Conservation (phyloP, 2,329 filamentous ascomycete species). For the Thelonectria olida region DNA sequence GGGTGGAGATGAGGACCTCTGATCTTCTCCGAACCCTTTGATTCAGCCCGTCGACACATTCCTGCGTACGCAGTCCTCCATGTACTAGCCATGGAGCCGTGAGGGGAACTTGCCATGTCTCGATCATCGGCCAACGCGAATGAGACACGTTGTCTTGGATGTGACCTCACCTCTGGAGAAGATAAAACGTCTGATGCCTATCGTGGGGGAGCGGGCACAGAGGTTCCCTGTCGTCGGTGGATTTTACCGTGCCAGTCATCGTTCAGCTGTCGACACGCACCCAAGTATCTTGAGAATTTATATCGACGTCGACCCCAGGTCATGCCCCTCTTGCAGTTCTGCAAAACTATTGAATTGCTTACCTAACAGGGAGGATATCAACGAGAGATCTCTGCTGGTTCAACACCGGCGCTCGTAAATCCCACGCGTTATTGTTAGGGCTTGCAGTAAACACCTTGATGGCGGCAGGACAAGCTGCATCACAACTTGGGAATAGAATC, state of each 20-base stretch:
- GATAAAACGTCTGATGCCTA: background rate
- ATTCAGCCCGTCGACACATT: background rate
- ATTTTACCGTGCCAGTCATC: background rate
- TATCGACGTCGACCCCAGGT: background rate
- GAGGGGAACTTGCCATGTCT: background rate
- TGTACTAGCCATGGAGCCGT: background rate
- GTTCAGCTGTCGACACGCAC: background rate
- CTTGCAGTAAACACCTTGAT: conserved; percentile 24
- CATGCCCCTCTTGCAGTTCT: background rate
- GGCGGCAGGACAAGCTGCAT: conserved; percentile 17
- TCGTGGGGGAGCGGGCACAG: background rate
- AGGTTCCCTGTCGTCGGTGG: background rate
- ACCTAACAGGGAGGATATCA: too few relatives aligned
- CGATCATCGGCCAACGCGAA: conserved; percentile 9
- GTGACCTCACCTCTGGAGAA: background rate
- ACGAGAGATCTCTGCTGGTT: background rate
- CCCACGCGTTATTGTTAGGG: background rate
- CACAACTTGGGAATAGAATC: conserved; percentile 21
- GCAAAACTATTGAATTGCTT: background rate
- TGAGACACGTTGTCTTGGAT: conserved; percentile 15
- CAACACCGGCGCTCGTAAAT: background rate
- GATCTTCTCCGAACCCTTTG: background rate
- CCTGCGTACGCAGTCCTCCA: background rate
- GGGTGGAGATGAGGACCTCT: background rate
- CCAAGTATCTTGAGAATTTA: background rate